Percentiles rank a stretch among this genome's conserved stretches.
These are phyloP conservation scores for Priceomyces fermenticarens DNA, from an alignment of 805 yeast species.

Conservation along the genomic window DNA sequence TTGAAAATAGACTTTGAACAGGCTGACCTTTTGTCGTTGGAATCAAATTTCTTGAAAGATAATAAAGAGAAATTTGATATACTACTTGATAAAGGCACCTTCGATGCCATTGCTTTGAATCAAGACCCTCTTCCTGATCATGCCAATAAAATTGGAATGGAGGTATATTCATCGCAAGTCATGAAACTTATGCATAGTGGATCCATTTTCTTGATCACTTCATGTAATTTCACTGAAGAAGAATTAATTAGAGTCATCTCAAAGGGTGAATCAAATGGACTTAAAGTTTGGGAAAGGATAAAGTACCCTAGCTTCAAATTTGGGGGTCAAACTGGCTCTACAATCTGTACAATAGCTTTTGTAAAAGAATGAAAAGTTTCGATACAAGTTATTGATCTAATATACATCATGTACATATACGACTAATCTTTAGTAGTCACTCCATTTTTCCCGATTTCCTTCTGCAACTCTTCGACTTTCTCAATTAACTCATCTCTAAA, in stretches of 20 bases:
- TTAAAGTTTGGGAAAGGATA: slow-evolving; percentile 63
- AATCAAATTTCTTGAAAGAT: slow-evolving; percentile 32
- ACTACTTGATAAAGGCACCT: slow-evolving; percentile 89
- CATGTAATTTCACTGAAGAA: slow-evolving; percentile 87
- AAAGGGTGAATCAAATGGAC: slow-evolving; percentile 33
- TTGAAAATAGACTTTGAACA: slow-evolving; percentile 52
- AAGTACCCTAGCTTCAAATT: slow-evolving; percentile 80
- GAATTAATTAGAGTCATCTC: slow-evolving; percentile 64
- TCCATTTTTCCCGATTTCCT: slow-evolving; percentile 1
- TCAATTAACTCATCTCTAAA: slow-evolving; percentile 59
- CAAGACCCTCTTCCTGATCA: slow-evolving; percentile 45
- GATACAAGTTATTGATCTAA: slow-evolving; percentile 1
- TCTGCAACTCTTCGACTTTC: slow-evolving; percentile 37
- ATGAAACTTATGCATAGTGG: slow-evolving; percentile 50
- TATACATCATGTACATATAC: not conserved
- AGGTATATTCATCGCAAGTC: slow-evolving; percentile 63
- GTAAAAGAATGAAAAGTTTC: slow-evolving; percentile 25
- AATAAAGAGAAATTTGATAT: slow-evolving; percentile 56
- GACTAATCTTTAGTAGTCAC: not conserved
- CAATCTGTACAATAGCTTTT: slow-evolving; percentile 86
- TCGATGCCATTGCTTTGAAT: slow-evolving; percentile 93
- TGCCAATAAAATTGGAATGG: slow-evolving; percentile 46
- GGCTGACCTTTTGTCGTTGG: slow-evolving; percentile 61
- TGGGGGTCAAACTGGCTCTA: slow-evolving; percentile 86
- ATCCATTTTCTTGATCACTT: slow-evolving; percentile 73